Percentiles rank a stretch among this genome's conserved stretches.
Conservation (phyloP, 352 stramenopile genomes). For the Plasmopara muralis region DNA sequence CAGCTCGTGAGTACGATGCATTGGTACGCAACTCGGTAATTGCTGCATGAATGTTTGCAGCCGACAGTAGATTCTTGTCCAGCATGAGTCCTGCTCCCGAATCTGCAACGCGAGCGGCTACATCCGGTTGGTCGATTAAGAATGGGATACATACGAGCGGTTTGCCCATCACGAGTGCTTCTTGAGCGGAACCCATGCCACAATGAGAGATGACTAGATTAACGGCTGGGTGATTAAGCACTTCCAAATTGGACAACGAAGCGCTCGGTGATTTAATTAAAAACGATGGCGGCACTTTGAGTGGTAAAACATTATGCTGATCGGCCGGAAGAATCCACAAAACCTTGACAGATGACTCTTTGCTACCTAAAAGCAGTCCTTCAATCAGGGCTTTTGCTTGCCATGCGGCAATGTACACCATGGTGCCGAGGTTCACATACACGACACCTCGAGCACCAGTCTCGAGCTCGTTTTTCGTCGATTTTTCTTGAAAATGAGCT, state of each 20-base stretch:
- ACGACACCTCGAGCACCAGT: conserved; percentile 31
- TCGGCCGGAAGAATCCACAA: conserved; percentile 74
- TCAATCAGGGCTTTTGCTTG: conserved; percentile 69
- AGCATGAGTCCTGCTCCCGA: conserved; percentile 59
- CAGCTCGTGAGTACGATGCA: conserved; percentile 34
- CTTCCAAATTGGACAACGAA: conserved; percentile 54
- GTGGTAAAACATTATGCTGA: conserved; percentile 56
- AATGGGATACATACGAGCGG: conserved; percentile 87
- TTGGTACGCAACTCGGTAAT: conserved; percentile 47
- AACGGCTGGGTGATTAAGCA: conserved; percentile 54
- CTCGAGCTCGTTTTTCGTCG: conserved; percentile 12
- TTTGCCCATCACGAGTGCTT: conserved; percentile 69
- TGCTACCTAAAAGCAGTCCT: conserved; percentile 36
- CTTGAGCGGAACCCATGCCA: conserved; percentile 78
- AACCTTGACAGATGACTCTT: conserved; percentile 49
- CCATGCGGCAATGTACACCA: conserved; percentile 78
- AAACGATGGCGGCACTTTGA: conserved; percentile 44
- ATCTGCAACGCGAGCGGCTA: conserved; percentile 73
- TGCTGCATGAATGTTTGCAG: conserved; percentile 43
- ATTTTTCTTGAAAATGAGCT: conserved; percentile 12
- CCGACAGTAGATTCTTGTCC: conserved; percentile 66
- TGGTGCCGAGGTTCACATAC: conserved; percentile 71
- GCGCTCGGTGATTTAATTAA: conserved; percentile 55
- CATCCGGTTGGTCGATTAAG: conserved; percentile 78
- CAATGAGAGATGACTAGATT: conserved; percentile 82